phyloP scores from a whole-genome alignment of 805 yeast genomes.

The Candida boleticola region DNA sequence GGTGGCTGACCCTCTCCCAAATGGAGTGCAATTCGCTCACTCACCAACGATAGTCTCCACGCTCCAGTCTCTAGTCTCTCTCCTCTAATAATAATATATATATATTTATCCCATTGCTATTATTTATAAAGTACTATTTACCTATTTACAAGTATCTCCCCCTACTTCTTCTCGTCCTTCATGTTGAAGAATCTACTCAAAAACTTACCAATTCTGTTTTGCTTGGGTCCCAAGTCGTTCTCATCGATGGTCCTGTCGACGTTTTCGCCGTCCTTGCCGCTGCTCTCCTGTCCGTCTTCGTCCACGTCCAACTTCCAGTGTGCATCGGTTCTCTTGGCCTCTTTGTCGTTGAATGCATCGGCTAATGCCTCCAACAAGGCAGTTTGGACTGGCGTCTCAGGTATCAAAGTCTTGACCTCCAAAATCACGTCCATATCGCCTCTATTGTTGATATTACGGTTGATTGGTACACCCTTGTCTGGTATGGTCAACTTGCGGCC shows the following conservation, averaged over 20 bases:
- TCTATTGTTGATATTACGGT: constrained; percentile 49
- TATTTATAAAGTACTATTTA: too few relatives aligned
- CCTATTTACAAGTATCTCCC: constrained; percentile 11
- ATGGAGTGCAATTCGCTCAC: too few relatives aligned
- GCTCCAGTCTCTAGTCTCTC: too few relatives aligned
- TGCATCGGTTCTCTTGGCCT: constrained; percentile 67
- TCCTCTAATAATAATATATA: too few relatives aligned
- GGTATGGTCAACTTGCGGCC: constrained; percentile 76
- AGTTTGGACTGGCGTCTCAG: constrained; percentile 79
- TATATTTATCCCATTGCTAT: too few relatives aligned
- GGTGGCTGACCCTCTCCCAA: too few relatives aligned
- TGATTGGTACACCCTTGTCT: constrained; percentile 81
- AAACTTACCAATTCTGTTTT: constrained; percentile 57
- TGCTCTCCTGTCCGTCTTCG: constrained; percentile 12
- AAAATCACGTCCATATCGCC: constrained; percentile 81
- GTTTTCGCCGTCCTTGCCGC: constrained; percentile 11
- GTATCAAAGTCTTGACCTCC: constrained; percentile 68
- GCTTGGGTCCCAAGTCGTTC: constrained; percentile 48
- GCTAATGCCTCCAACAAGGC: constrained; percentile 93
- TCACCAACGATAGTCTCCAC: too few relatives aligned
- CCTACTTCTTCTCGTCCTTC: constrained; percentile 17
- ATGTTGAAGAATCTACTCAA: constrained; percentile 57
- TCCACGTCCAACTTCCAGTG: constrained; percentile 37
- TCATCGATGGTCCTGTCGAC: constrained; percentile 27
- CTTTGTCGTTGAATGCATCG: constrained; percentile 77